Conservation (phyloP, 2,329 filamentous ascomycete species). For the Epichloe typhina region DNA sequence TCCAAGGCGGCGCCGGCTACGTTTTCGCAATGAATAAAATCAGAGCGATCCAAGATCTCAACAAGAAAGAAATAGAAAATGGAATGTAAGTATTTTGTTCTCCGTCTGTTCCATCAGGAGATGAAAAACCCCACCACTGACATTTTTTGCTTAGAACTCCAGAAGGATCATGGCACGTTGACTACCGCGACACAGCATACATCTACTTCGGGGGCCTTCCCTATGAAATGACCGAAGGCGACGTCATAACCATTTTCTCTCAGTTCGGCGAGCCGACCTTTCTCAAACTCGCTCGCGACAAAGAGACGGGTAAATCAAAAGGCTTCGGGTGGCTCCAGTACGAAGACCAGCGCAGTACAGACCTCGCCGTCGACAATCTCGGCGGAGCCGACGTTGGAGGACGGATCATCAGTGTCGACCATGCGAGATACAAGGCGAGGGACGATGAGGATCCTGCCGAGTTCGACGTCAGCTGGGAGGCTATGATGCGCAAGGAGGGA, state of each 20-base stretch:
- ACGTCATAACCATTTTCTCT: constrained; percentile 91
- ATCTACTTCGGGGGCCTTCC: constrained; percentile 95
- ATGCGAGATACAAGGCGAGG: constrained; percentile 78
- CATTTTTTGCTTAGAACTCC: constrained; percentile 43
- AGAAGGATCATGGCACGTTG: constrained; percentile 88
- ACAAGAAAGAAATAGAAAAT: constrained; percentile 86
- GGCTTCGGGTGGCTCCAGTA: constrained; percentile 97
- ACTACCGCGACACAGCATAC: constrained; percentile 95
- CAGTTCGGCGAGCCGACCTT: constrained; percentile 94
- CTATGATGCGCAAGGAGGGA: constrained; percentile 41
- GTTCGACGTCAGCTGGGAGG: constrained; percentile 44
- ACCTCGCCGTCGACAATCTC: constrained; percentile 91
- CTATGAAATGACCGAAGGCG: constrained; percentile 87
- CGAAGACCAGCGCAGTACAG: constrained; percentile 91
- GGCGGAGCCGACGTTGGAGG: constrained; percentile 76
- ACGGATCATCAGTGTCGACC: constrained; percentile 73
- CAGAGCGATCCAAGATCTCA: constrained; percentile 80
- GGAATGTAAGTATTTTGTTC: constrained; percentile 49
- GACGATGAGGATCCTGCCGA: constrained; percentile 61
- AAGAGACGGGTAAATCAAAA: constrained; percentile 84
- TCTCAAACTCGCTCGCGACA: constrained; percentile 84
- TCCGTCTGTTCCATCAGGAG: neutral
- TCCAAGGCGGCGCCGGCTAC: neutral
- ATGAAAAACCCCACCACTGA: constrained; percentile 12
- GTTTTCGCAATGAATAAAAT: constrained; percentile 71